phyloP scores from a whole-genome alignment of 495 filamentous ascomycete species.

The Aspergillus carlsbadensis region DNA sequence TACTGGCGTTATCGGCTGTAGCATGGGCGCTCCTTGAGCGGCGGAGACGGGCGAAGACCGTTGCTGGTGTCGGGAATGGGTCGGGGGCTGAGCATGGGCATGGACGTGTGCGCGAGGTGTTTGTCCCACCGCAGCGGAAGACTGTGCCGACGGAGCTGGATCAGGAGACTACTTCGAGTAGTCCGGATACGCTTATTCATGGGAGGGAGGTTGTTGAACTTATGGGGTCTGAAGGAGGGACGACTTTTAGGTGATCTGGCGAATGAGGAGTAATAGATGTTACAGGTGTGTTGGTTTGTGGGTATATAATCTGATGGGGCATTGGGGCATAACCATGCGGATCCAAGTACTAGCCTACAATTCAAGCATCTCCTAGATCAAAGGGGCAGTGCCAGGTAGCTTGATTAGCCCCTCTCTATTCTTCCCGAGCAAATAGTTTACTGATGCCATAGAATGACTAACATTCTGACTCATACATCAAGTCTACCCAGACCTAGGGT shows the following conservation, averaged over 20 bases:
- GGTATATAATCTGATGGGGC: no score
- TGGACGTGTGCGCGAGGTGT: not conserved
- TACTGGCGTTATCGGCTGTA: not conserved
- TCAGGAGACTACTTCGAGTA: not conserved
- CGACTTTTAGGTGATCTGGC: not conserved
- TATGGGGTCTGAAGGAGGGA: not conserved
- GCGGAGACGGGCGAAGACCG: not conserved
- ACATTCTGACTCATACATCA: no score
- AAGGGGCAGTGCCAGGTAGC: no score
- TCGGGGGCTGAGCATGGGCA: not conserved
- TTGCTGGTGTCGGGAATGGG: not conserved
- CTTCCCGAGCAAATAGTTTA: no score
- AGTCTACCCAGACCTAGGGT: no score
- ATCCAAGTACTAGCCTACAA: no score
- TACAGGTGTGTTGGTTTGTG: no score
- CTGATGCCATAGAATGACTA: no score
- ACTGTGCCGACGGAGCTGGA: not conserved
- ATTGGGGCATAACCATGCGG: no score
- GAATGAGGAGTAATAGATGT: not conserved
- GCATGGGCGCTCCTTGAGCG: conserved; percentile 8
- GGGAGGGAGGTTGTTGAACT: not conserved
- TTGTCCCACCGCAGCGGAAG: conserved; percentile 1
- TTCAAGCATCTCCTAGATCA: no score
- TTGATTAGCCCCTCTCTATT: no score
- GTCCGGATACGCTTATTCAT: not conserved